Base-by-base conservation (phyloP, 2,329 filamentous ascomycete species). In the Clarireedia hainanense region DNA sequence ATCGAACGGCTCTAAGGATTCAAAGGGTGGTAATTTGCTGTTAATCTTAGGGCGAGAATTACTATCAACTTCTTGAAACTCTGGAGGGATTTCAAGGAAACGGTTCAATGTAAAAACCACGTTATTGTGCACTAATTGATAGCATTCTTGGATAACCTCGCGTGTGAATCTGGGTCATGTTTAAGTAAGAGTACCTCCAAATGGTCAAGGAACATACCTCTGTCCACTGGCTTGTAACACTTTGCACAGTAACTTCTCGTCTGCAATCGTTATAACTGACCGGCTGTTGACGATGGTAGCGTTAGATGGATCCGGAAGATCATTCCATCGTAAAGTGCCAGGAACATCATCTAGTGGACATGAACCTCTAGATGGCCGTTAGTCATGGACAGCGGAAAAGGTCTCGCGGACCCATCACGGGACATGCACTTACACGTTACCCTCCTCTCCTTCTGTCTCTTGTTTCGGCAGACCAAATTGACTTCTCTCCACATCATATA, bases 281-380 rank as follows among this genome's bases (percentile, higher is more conserved):
- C 68, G 62, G 40, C 63, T 67, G 37, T 69, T 69, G 30, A 68
- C 66, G 6, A 61, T 56, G 42, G 61, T 60, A 12, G 53, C 43
- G 12, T 50, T 59, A 20, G 57, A 60, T 15, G 81, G 80, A 58
- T 85, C 82, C 1, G 83, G 82, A 46, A 84, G 73, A 60, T 85
- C 82, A 5, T 73, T 76, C 80, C 80, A 86, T 46, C 77, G 72
- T 56, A 85, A 66, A 3, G 76, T 74, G 17, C 79, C 80, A 0
- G 71, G 70, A 0, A 69, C 65, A 5, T 69, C 63, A 57, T 79
- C 74, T 42, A 56, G 27, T 26, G 52, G 37, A 5, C 40, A 37
- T 2, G 50, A 47, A 20, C 37, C 30, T 17, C 46, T 55, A 12
- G n/a, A 9, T 27, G 17, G 9, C 17, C 26, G 37, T 55, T 43